Conservation (phyloP, 2,329 filamentous ascomycete species). For the Fusarium sublunatum region DNA sequence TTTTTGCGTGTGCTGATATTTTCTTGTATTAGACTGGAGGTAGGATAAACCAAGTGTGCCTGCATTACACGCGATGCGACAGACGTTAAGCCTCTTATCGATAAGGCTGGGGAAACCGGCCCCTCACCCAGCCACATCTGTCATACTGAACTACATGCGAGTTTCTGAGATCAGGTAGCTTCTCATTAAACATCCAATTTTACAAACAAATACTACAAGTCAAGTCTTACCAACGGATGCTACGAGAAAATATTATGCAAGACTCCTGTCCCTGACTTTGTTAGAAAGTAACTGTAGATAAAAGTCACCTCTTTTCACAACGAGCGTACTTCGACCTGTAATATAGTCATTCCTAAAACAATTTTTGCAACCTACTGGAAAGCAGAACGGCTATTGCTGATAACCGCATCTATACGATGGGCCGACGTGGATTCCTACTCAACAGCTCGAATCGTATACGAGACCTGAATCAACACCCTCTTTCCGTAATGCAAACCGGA, state of each 20-base stretch:
- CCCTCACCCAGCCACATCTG: constrained; percentile 9
- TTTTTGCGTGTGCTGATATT: constrained; percentile 6
- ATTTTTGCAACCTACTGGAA: constrained; percentile 39
- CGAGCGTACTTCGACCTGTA: constrained; percentile 30
- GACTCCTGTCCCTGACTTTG: constrained; percentile 2
- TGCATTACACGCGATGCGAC: constrained; percentile 13
- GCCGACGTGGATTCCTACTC: constrained; percentile 25
- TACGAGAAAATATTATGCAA: constrained; percentile 10
- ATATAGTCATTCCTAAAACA: constrained; percentile 36
- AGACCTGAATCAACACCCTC: constrained; percentile 38
- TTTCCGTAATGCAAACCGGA: constrained; percentile 37
- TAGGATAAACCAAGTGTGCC: neutral
- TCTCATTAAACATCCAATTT: constrained; percentile 3
- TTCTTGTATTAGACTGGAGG: neutral
- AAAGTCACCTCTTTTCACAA: constrained; percentile 24
- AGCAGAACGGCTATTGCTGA: constrained; percentile 32
- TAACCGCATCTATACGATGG: constrained; percentile 26
- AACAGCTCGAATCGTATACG: constrained; percentile 34
- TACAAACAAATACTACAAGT: neutral
- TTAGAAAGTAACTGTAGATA: constrained; percentile 7
- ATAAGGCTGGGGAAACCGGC: constrained; percentile 17
- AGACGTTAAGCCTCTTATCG: constrained; percentile 27
- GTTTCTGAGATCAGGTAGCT: neutral
- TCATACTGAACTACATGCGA: constrained; percentile 7
- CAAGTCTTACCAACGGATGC: constrained; percentile 14